Evolutionary conservation across 139 green algal species (phyloP).

Genomic region (Chlorella sorokiniana): DNA sequence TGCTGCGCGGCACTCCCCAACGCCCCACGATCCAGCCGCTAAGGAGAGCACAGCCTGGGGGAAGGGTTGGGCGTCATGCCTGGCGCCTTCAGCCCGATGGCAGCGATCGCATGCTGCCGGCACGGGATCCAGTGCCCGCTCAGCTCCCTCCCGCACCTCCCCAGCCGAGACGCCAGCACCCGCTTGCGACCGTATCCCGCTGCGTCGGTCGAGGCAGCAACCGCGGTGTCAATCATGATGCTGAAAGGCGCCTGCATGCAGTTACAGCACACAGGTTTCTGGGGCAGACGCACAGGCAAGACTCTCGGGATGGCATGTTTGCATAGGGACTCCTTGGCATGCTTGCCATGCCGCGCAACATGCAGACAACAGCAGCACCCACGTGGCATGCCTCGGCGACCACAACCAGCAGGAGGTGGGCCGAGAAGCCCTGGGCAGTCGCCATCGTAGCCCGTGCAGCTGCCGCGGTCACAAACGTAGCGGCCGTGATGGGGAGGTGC

Average conservation of each 20-base stretch:
- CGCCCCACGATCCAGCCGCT: conserved; percentile 13
- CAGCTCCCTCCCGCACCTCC: background rate
- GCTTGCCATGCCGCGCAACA: background rate
- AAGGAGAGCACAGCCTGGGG: conserved; percentile 1
- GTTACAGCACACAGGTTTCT: background rate
- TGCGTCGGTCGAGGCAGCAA: background rate
- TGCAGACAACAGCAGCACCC: background rate
- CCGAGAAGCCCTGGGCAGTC: background rate
- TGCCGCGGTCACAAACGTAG: background rate
- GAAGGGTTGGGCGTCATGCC: background rate
- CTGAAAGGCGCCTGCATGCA: conserved; percentile 14
- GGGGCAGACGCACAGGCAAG: background rate
- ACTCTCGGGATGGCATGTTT: background rate
- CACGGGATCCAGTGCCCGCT: background rate
- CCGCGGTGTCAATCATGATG: conserved; percentile 18
- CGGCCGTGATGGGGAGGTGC: background rate
- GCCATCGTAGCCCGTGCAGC: conserved; percentile 5
- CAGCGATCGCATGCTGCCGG: background rate
- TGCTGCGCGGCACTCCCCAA: background rate
- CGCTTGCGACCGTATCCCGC: conserved; percentile 7
- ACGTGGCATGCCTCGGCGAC: background rate
- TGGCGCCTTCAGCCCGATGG: background rate
- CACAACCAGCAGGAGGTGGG: conserved; percentile 4
- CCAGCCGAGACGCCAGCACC: conserved; percentile 12
- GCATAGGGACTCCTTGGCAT: background rate